phyloP scores from a whole-genome alignment of 106 monocot genomes.

The Apostasia shenzhenica region DNA sequence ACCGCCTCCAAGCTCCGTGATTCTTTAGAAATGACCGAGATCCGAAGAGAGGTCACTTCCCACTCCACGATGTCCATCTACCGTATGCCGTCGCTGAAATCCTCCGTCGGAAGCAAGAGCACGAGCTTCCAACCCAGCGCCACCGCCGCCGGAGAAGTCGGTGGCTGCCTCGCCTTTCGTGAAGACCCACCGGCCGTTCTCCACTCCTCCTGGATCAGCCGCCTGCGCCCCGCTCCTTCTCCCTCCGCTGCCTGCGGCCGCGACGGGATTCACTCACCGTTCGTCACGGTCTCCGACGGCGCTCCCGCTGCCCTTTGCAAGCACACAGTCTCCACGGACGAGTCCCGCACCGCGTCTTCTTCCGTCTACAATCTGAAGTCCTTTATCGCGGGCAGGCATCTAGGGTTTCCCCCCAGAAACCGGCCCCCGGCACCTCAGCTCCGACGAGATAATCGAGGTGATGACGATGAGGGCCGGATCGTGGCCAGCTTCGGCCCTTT shows the following conservation, averaged over 20 bases:
- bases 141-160: neutral
- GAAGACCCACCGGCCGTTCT: neutral
- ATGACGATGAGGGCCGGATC: neutral
- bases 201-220: constrained; percentile 2
- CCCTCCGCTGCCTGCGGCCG: neutral
- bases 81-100: neutral
- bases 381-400: neutral
- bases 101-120: neutral
- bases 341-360: neutral
- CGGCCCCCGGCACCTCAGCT: neutral
- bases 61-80: neutral
- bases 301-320: neutral
- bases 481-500: neutral
- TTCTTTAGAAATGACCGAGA: neutral
- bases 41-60: neutral
- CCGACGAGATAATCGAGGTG: neutral
- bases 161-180: neutral
- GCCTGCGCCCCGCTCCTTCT: neutral
- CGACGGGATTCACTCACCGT: neutral
- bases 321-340: neutral
- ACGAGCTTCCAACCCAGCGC: neutral
- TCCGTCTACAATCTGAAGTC: neutral
- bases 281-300: neutral
- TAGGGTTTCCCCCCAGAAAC: neutral
- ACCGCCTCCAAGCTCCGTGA: too few relatives aligned